phyloP scores from a whole-genome alignment of 805 yeast species.

The Saturnispora gosingensis region DNA sequence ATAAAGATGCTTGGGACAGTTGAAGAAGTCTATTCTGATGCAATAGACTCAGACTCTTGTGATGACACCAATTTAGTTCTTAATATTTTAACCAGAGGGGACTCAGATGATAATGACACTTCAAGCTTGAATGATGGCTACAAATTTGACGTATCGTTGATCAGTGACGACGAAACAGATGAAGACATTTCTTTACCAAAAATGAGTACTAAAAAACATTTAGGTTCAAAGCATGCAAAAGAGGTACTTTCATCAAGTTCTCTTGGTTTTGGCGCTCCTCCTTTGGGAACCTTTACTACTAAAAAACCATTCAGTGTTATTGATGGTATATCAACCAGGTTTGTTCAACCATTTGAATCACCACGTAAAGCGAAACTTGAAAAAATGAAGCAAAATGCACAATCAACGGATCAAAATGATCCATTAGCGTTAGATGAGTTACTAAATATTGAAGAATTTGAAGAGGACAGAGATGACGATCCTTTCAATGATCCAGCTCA shows the following conservation, averaged over 20 bases:
- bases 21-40: slow-evolving; percentile 1
- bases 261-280: slow-evolving; percentile 82
- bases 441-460: slow-evolving; percentile 80
- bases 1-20: slow-evolving; percentile 12
- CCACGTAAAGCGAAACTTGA: slow-evolving; percentile 11
- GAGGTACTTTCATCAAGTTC: slow-evolving; percentile 85
- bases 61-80: slow-evolving; percentile 11
- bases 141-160: slow-evolving; percentile 36
- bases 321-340: slow-evolving; percentile 87
- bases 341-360: slow-evolving; percentile 43
- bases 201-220: slow-evolving; percentile 42
- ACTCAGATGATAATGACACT: slow-evolving; percentile 48
- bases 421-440: slow-evolving; percentile 60
- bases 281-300: slow-evolving; percentile 86
- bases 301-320: slow-evolving; percentile 82
- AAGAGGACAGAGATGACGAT: slow-evolving; percentile 32
- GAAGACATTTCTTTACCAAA: slow-evolving; percentile 81
- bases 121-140: slow-evolving; percentile 42
- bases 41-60: slow-evolving; percentile 10
- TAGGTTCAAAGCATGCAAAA: slow-evolving; percentile 78
- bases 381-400: slow-evolving; percentile 14
- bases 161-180: slow-evolving; percentile 88
- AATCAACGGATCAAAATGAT: slow-evolving; percentile 1
- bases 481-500: slow-evolving; percentile 12
- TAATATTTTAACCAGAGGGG: slow-evolving; percentile 12